Evolutionary conservation across 176 grass and related monocot species (phyloP).

Genomic region (Cenchrus fungigraminus): DNA sequence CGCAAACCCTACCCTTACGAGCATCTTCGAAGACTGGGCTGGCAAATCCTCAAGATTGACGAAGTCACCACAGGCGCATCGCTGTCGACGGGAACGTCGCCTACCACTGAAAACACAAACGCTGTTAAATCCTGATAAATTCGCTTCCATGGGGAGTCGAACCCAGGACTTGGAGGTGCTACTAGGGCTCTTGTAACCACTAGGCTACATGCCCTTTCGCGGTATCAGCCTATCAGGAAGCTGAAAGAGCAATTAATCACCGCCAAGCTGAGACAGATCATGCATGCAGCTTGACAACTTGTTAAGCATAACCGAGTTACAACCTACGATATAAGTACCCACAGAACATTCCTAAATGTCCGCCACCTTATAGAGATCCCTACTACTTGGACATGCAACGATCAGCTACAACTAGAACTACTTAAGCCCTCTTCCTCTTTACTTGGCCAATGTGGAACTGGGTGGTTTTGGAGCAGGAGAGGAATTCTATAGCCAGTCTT

Average conservation of each 20-base stretch:
- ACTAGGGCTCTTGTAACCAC: too few species aligned
- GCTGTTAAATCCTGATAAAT: too few species aligned
- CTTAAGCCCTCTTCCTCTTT: neutral
- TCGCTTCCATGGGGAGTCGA: too few species aligned
- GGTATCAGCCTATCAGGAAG: neutral
- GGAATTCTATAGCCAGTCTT: constrained; percentile 55
- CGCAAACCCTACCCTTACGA: too few species aligned
- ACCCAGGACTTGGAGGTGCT: too few species aligned
- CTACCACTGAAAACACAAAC: too few species aligned
- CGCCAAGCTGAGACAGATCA: neutral
- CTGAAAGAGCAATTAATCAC: neutral
- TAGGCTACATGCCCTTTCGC: too few species aligned
- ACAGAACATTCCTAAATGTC: neutral
- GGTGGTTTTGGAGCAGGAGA: constrained; percentile 3
- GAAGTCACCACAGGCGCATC: too few species aligned
- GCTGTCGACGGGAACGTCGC: too few species aligned
- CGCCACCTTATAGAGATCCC: neutral
- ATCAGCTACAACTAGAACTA: constrained; percentile 4
- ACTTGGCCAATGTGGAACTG: neutral
- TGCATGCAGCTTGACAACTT: neutral
- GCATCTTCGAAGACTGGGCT: too few species aligned
- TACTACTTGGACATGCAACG: neutral
- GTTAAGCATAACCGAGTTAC: neutral
- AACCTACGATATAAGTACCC: too few species aligned
- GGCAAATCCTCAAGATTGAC: too few species aligned